These are phyloP conservation scores for Pseudocercospora pini-densiflorae DNA, from an alignment of 2,329 filamentous ascomycete species.

Conservation along the genomic window DNA sequence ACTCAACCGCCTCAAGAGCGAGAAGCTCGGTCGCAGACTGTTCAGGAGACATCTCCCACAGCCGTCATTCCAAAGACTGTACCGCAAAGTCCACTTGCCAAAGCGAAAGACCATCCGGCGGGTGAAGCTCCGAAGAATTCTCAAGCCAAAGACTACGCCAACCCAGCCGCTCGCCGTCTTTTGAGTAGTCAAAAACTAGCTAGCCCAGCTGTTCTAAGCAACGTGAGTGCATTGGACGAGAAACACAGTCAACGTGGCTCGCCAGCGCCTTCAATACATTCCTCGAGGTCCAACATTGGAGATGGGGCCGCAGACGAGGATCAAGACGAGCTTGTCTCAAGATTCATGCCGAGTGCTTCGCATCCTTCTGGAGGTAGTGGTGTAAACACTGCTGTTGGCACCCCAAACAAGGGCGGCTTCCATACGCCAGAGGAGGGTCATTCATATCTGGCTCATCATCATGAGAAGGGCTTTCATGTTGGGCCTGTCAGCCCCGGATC, in stretches of 20 bases:
- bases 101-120: constrained; percentile 24
- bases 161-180: constrained; percentile 35
- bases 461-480: constrained; percentile 24
- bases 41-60: background rate
- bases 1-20: background rate
- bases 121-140: constrained; percentile 1
- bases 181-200: constrained; percentile 31
- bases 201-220: constrained; percentile 39
- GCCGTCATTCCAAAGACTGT: background rate
- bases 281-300: constrained; percentile 31
- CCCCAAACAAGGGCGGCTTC: constrained; percentile 35
- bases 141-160: constrained; percentile 27
- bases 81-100: constrained; percentile 27
- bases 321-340: constrained; percentile 38
- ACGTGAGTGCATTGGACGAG: constrained; percentile 38
- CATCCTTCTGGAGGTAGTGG: constrained; percentile 38
- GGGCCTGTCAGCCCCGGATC: constrained; percentile 37
- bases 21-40: background rate
- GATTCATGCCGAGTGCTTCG: constrained; percentile 38
- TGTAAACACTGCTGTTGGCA: constrained; percentile 35
- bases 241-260: constrained; percentile 36
- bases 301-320: constrained; percentile 27
- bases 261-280: constrained; percentile 35
- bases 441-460: constrained; percentile 20
- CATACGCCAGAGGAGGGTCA: constrained; percentile 36